Evolutionary conservation across 2,329 filamentous ascomycete species (phyloP), one percentile per base, ranked within the genome.

Genomic region (Boeremia exigua): DNA sequence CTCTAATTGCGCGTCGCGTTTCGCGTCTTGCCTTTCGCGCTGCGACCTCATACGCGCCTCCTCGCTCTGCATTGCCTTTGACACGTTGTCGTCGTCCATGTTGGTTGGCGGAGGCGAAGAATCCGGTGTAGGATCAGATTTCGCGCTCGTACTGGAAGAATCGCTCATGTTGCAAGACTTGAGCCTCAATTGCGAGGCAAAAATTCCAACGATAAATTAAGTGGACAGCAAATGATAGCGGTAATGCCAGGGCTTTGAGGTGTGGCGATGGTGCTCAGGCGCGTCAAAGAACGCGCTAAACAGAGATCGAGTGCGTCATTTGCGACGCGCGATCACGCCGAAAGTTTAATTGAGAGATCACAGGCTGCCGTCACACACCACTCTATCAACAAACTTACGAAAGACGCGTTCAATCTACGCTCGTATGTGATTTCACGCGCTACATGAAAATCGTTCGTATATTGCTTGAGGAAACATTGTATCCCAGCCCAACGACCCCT

Each of bases 21-120:
- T 79, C 59, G 72, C 74, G 51, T 82, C 79, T 57, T 77, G 67
- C 45, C 78, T 78, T 44, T 76, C 71, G 50, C 79, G 75, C 34
- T 73, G 69, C 39, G 66, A 56, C 17, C 71, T 73, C 77, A 82
- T 80, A 25, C 73, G 70, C 48, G 78, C 75, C 56, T 82, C 80
- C 57, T 82, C 80, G 27, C 67, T 69, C 56, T 77, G 71, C 77
- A 82, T 77, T 23, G 73, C 66, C 47, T 75, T 68, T 6, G 77
- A 75, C 1, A 77, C 62, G 32, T 57, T 59, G 10, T 68, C 61
- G 32, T 59, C 48, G 15, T 69, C 67, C 70, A 73, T 73, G 9
- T 63, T 56, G 47, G 59, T 60, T 14, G 68, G 63, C 28, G 71
- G 71, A 33, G 71, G 71, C 23, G 71, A 75, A 2, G 73, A 74